Evolutionary conservation across 768 basidiomycete genomes (phyloP).

Genomic region (Leucosporidium creatinivorum): DNA sequence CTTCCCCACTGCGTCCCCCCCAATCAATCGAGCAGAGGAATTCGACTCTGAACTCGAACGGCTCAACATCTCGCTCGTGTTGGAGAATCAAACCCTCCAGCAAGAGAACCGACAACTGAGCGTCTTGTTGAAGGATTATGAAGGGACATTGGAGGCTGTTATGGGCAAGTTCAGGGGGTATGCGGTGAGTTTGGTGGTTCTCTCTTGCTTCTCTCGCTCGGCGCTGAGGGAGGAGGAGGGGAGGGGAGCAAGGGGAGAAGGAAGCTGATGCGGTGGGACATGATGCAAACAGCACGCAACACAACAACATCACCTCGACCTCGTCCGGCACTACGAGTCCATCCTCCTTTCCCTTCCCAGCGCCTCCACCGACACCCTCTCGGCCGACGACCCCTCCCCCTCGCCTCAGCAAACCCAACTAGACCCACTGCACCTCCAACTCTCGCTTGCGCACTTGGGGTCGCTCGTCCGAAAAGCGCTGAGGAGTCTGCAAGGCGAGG

Average conservation of each 20-base stretch:
- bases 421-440: slow-evolving; percentile 17
- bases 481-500: slow-evolving; percentile 35
- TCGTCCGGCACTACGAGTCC: slow-evolving; percentile 82
- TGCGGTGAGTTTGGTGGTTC: slow-evolving; percentile 54
- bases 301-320: slow-evolving; percentile 76
- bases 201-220: neutral
- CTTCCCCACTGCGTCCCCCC: no score
- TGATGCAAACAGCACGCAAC: slow-evolving; percentile 61
- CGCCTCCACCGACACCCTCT: slow-evolving; percentile 37
- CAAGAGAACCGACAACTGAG: slow-evolving; percentile 95
- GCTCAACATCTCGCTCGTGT: slow-evolving; percentile 75
- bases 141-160: slow-evolving; percentile 85
- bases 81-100: slow-evolving; percentile 84
- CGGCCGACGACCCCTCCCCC: slow-evolving; percentile 1
- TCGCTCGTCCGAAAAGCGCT: slow-evolving; percentile 36
- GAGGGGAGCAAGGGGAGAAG: no score
- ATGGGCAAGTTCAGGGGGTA: slow-evolving; percentile 94
- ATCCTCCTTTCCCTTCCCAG: slow-evolving; percentile 49
- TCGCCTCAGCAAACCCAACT: slow-evolving; percentile 1
- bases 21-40: slow-evolving; percentile 67
- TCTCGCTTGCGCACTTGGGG: slow-evolving; percentile 34
- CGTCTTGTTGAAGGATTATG: slow-evolving; percentile 83
- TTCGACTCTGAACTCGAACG: slow-evolving; percentile 91
- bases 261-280: no score
- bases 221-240: neutral